Conservation (phyloP, 2,329 filamentous ascomycete genomes). For the Orbilia blumenaviensis region DNA sequence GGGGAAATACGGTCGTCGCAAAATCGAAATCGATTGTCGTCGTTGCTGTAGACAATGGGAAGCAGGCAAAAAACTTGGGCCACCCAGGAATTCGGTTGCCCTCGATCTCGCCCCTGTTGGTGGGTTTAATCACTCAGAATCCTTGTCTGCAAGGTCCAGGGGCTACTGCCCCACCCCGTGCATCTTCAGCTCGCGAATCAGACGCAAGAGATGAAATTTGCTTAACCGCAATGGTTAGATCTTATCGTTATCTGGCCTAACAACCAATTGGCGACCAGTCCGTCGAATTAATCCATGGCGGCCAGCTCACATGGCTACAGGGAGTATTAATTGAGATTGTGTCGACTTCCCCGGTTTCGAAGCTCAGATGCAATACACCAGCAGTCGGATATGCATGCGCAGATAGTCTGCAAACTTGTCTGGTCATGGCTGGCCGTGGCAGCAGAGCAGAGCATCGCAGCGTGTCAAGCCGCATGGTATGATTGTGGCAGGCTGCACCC, state of each 20-base stretch:
- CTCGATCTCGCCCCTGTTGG: constrained; percentile 28
- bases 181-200: constrained; percentile 47
- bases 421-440: neutral
- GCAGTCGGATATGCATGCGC: constrained; percentile 1
- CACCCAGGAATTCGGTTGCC: constrained; percentile 52
- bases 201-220: constrained; percentile 25
- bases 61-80: constrained; percentile 36
- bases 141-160: constrained; percentile 51
- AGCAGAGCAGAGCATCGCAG: constrained; percentile 1
- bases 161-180: constrained; percentile 28
- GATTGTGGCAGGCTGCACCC: constrained; percentile 15
- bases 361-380: neutral
- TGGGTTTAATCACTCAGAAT: constrained; percentile 54
- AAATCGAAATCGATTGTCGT: constrained; percentile 17
- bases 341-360: neutral
- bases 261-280: constrained; percentile 32
- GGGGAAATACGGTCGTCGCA: neutral
- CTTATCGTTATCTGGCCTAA: constrained; percentile 41
- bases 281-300: constrained; percentile 20
- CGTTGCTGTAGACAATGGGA: constrained; percentile 16
- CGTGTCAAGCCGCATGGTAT: neutral
- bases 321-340: neutral
- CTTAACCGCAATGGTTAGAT: constrained; percentile 28
- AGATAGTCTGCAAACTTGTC: neutral
- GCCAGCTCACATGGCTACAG: constrained; percentile 12